These are phyloP conservation scores for Ceratocystis papillata DNA, from an alignment of 2,329 filamentous ascomycete species.

Conservation along the genomic window DNA sequence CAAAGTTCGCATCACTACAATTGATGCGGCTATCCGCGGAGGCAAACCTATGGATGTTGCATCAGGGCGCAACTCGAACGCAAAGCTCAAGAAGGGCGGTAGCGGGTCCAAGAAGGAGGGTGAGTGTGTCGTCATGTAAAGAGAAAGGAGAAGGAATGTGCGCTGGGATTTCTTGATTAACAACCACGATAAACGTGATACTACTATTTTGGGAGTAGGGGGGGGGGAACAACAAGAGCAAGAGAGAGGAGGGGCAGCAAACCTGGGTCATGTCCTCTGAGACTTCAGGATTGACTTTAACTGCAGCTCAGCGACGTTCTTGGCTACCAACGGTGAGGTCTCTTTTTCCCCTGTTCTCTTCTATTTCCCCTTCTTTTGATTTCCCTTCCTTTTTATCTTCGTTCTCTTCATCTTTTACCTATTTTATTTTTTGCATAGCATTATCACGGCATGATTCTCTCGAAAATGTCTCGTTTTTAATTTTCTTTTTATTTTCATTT, in stretches of 20 bases:
- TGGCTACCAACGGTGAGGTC: background rate
- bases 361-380: background rate
- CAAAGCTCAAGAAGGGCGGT: slow-evolving; percentile 43
- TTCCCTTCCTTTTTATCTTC: background rate
- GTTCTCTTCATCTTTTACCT: background rate
- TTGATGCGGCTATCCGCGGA: slow-evolving; percentile 65
- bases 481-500: background rate
- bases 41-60: slow-evolving; percentile 46
- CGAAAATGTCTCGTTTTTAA: background rate
- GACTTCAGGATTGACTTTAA: too few species aligned
- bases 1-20: slow-evolving; percentile 74
- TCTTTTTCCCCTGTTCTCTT: background rate
- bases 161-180: background rate
- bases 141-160: background rate
- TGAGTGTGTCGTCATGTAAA: slow-evolving; percentile 50
- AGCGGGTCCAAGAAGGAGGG: slow-evolving; percentile 26
- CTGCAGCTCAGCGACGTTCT: too few species aligned
- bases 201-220: too few species aligned
- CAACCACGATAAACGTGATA: too few species aligned
- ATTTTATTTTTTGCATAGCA: slow-evolving; percentile 8
- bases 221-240: too few species aligned
- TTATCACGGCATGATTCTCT: slow-evolving; percentile 2
- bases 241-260: too few species aligned
- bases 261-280: too few species aligned
- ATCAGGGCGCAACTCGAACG: slow-evolving; percentile 35